A percentile compares a stretch with the other conserved stretches of the same genome.
These are phyloP conservation scores for Vigna radiata DNA, from an alignment of 306 rosid genomes.

Conservation along the genomic window DNA sequence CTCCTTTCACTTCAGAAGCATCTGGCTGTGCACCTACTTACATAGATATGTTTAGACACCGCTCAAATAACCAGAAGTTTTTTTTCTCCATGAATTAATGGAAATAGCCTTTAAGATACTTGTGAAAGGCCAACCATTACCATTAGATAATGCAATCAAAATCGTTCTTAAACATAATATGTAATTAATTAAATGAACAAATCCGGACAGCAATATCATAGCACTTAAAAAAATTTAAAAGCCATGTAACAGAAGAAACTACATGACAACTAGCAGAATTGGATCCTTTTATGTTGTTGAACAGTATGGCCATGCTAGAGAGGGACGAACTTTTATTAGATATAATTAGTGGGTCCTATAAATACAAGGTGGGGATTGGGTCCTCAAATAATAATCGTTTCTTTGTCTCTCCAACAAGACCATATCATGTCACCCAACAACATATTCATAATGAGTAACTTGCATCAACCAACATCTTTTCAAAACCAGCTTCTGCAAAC, in stretches of 20 bases:
- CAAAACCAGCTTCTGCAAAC: not conserved
- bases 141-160: not conserved
- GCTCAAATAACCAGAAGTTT: too few relatives aligned
- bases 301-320: not conserved
- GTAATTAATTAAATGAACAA: not conserved
- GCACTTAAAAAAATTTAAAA: not conserved
- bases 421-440: not conserved
- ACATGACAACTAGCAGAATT: not conserved
- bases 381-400: not conserved
- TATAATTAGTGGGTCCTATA: not conserved
- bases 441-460: not conserved
- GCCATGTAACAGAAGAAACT: not conserved
- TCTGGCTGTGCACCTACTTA: too few relatives aligned
- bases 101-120: not conserved
- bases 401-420: not conserved
- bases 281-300: not conserved
- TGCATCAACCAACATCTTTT: not conserved
- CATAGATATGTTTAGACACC: not conserved
- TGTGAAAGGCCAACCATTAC: not conserved
- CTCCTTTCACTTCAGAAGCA: too few relatives aligned
- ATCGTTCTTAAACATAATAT: not conserved
- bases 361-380: not conserved
- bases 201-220: not conserved
- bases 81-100: not conserved
- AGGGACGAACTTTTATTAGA: not conserved